Conservation (phyloP, 2,329 filamentous ascomycete species). For the Aspergillus calidoustus region DNA sequence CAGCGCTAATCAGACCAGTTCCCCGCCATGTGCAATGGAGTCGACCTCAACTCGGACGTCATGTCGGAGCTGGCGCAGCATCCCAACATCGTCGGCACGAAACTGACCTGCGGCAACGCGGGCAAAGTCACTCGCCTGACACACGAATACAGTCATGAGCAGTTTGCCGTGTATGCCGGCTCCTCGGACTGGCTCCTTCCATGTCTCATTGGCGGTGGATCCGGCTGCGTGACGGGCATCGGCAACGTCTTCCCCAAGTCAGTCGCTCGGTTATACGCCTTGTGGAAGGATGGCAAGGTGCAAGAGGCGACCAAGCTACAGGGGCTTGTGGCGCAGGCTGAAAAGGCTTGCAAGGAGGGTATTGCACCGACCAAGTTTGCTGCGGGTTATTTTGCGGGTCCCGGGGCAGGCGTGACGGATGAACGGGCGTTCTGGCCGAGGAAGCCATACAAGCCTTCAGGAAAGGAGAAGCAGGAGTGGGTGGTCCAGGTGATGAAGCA, state of each 20-base stretch:
- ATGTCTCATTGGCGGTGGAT: conserved; percentile 45
- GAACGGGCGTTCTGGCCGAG: conserved; percentile 49
- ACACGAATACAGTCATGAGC: conserved; percentile 41
- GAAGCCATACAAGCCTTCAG: conserved; percentile 48
- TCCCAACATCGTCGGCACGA: conserved; percentile 70
- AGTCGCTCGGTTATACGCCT: conserved; percentile 47
- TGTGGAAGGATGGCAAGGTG: conserved; percentile 45
- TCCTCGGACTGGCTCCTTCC: conserved; percentile 52
- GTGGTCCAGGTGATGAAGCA: conserved; percentile 45
- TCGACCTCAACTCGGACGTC: conserved; percentile 70
- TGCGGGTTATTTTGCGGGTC: conserved; percentile 50
- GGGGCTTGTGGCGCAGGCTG: conserved; percentile 51
- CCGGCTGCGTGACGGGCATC: conserved; percentile 52
- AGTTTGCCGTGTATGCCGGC: conserved; percentile 52
- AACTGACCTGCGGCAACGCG: conserved; percentile 75
- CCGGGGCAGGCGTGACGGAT: conserved; percentile 39
- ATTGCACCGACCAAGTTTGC: conserved; percentile 55
- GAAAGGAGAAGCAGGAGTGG: conserved; percentile 48
- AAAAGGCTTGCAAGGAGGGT: conserved; percentile 57
- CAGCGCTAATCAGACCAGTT: conserved; percentile 26
- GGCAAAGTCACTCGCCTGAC: conserved; percentile 67
- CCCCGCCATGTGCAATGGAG: conserved; percentile 51
- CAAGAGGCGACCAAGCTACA: conserved; percentile 49
- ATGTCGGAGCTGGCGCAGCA: conserved; percentile 63
- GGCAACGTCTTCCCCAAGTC: conserved; percentile 54